Percentiles rank a stretch among this genome's conserved stretches.
These are phyloP conservation scores for Eimeria acervulina DNA, from an alignment of 169 alveolate species.

Conservation along the genomic window DNA sequence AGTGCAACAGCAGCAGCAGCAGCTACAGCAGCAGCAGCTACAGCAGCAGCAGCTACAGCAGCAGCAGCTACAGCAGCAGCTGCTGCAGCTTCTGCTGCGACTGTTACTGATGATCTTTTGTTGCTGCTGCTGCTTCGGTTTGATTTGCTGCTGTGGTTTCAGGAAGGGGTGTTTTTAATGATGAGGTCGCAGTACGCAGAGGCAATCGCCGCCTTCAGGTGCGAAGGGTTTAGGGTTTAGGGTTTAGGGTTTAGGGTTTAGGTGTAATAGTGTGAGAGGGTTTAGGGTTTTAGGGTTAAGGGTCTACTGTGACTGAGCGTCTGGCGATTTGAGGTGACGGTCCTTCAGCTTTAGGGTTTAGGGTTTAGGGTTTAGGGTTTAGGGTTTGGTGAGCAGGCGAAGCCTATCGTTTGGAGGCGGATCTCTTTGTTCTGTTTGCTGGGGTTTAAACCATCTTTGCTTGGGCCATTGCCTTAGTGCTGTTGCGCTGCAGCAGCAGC, in stretches of 20 bases:
- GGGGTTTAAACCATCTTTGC: background rate
- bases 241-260: conserved; percentile 11
- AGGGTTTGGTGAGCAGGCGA: background rate
- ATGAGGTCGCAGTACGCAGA: background rate
- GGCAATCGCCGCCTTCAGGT: conserved; percentile 11
- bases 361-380: conserved; percentile 35
- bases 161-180: too few relatives aligned
- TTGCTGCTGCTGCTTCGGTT: too few relatives aligned
- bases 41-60: too few relatives aligned
- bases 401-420: background rate
- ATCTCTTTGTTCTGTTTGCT: background rate
- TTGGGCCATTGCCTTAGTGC: conserved; percentile 5
- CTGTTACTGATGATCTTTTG: too few relatives aligned
- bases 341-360: background rate
- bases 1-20: too few relatives aligned
- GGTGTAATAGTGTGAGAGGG: background rate
- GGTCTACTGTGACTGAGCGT: background rate
- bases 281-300: background rate
- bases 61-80: too few relatives aligned
- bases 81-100: too few relatives aligned
- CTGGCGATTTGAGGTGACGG: background rate
- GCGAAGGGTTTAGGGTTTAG: conserved; percentile 1
- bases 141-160: too few relatives aligned
- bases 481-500: conserved; percentile 11
- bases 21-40: too few relatives aligned